These are phyloP conservation scores for Chlamydomonas sphaeroides DNA, from an alignment of 139 green algal species.

Conservation along the genomic window DNA sequence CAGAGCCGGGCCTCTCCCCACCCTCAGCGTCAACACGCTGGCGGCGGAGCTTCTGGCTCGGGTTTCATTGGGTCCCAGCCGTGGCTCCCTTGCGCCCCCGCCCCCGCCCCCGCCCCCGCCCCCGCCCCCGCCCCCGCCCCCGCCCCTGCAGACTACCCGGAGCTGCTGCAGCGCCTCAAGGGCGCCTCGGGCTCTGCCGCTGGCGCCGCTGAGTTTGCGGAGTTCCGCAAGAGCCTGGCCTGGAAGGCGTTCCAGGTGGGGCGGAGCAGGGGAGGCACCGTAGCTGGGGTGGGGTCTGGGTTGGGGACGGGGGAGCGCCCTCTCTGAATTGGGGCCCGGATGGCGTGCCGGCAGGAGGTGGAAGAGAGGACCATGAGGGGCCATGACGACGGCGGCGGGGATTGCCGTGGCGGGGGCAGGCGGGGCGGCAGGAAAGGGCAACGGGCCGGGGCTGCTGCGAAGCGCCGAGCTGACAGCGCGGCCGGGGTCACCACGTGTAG, in stretches of 20 bases:
- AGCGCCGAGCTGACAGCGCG: too few relatives aligned
- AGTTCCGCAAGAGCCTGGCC: conserved; percentile 83
- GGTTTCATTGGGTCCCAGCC: too few relatives aligned
- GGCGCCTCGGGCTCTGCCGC: too few relatives aligned
- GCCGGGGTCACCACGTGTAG: background rate
- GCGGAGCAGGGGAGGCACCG: background rate
- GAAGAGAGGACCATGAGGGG: background rate
- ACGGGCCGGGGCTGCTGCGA: too few relatives aligned
- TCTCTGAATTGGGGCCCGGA: too few relatives aligned
- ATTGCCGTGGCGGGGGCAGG: background rate
- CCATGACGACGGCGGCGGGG: background rate
- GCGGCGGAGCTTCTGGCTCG: too few relatives aligned
- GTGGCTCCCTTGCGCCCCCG: too few relatives aligned
- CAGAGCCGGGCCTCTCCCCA: too few relatives aligned
- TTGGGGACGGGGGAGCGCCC: background rate
- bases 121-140: too few relatives aligned
- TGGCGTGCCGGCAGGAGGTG: background rate
- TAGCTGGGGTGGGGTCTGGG: background rate
- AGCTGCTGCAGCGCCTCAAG: conserved; percentile 77
- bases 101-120: too few relatives aligned
- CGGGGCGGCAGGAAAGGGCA: too few relatives aligned
- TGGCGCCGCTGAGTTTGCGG: background rate
- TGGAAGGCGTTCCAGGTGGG: conserved; percentile 97
- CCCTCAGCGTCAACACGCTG: too few relatives aligned
- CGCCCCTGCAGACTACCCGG: conserved; percentile 87